Base-by-base conservation (phyloP, 768 basidiomycete species). In the Chlorophyllum brunneum region DNA sequence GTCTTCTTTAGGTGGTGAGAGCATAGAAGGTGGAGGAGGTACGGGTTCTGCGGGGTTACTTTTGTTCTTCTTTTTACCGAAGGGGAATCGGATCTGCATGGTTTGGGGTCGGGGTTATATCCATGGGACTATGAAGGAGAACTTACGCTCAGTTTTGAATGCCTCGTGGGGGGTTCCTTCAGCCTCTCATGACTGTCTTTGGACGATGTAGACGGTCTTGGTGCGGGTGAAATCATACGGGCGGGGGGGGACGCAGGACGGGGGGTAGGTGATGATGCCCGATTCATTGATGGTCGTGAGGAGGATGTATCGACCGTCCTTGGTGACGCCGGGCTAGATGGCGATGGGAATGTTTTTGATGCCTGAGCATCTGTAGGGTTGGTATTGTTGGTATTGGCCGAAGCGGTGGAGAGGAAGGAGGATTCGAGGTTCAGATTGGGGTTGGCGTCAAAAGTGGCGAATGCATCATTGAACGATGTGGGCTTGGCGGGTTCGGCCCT, bases 111-210 rank as follows among this genome's bases (percentile, higher is more conserved):
- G 45, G 42, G n/a, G 31, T 42, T 15, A 48, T 23, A 33, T 38
- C 29, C 44, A 54, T 52, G 16, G 31, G 36, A 42, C 26, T 39
- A 31, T 55, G 1, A 42, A 26, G 33, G 3, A 30, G 11, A 9
- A 78, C 86, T 71, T 70, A 91, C 89, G 58, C 86, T 92, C 48
- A 90, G 70, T 64, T 88, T 88, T 24, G 88, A 88, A 58, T 81
- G 80, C 55, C 83, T 77, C 43, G 77, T 59, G n/a, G 79, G 66
- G 18, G 74, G 59, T 11, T 84, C 80, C 61, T 82, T 83, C 47
- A 66, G 64, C 59, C 82, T 85, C 54, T 83, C 82, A 7, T 78
- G 74, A 2, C 65, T 67, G 45, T 83, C 82, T 55, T 82, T 83
- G 5, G 80, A 78, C 11, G 78, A 80, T 0, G 82, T 85, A 6